Evolutionary conservation across 1,284 basidiomycete genomes (phyloP).

Genomic region (Heterobasidion irregulare): DNA sequence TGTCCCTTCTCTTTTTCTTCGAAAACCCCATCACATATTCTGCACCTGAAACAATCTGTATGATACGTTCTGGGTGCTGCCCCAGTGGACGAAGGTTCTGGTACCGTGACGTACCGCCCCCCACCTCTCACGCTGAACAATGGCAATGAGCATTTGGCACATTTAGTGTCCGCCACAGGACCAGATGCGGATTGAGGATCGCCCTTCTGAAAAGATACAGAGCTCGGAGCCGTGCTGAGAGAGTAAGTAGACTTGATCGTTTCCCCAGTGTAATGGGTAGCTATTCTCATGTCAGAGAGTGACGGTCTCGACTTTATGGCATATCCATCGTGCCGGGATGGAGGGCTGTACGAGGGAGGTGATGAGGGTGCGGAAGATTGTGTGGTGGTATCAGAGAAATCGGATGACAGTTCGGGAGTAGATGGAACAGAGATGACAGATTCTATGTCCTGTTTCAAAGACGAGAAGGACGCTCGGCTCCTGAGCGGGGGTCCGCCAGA

Average conservation of each 20-base stretch:
- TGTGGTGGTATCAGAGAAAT: constrained; percentile 46
- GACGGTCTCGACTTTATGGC: constrained; percentile 1
- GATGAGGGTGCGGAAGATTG: constrained; percentile 50
- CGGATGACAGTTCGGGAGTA: constrained; percentile 55
- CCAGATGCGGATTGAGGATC: constrained; percentile 15
- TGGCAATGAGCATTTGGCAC: constrained; percentile 48
- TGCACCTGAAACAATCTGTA: constrained; percentile 64
- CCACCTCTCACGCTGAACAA: constrained; percentile 48
- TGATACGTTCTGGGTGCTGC: constrained; percentile 54
- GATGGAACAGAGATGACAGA: constrained; percentile 21
- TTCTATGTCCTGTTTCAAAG: constrained; percentile 16
- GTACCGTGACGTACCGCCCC: constrained; percentile 61
- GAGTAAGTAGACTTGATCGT: constrained; percentile 3
- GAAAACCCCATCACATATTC: constrained; percentile 54
- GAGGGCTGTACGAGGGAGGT: constrained; percentile 34
- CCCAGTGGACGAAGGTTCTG: constrained; percentile 33
- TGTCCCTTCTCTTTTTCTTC: constrained; percentile 51
- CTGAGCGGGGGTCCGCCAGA: constrained; percentile 8
- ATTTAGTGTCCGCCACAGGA: constrained; percentile 22
- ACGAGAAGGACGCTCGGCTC: constrained; percentile 12
- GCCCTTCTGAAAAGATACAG: constrained; percentile 16
- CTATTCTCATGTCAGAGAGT: background rate
- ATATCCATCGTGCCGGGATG: constrained; percentile 11
- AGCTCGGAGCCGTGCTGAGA: constrained; percentile 1
- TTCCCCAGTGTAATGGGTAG: constrained; percentile 5